Base-by-base conservation (phyloP, 306 rosid species). In the Malus fusca region DNA sequence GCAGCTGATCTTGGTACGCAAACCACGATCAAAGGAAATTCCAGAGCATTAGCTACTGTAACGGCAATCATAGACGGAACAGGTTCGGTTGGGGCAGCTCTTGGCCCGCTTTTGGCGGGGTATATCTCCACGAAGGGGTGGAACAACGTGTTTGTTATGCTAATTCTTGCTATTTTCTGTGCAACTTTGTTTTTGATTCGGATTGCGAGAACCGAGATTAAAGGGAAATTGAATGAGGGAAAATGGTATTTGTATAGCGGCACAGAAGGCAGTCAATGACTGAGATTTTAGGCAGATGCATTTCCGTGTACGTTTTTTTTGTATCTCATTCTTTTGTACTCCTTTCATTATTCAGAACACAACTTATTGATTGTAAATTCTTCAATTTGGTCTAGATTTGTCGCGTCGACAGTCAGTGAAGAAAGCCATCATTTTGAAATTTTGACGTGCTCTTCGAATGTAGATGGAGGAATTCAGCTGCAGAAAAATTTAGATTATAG, bases 51-150 rank as follows among this genome's bases (percentile, higher is more conserved):
- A 71, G 98, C 98, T 18, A 93, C 98, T 8, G 97, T 93, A 35
- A 90, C 90, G 21, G 97, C 98, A 25, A 93, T 93, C 69, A 93
- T 93, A 69, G 98, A 93, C 77, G 98, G 98, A 26, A 93, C 98
- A 33, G 98, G 98, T 46, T 93, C 95, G 15, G 87, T 87, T 74
- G 98, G 97, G 71, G 96, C 96, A 70, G 97, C 98, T 28, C 80
- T 93, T 31, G 98, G 98, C 25, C 98, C 98, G 26, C 90, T 93
- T 76, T 75, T 93, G 82, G 98, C 97, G 1, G 98, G 97, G 21
- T 93, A 88, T 81, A 72, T 89, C 62, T 89, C 96, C 22, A 81
- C 82, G 0, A 69, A 86, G 77, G 96, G 98, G 69, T 93, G 98
- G 98, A 88, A 89, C 88, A 83, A 85, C 71, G 96, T 93, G 51